phyloP scores from a whole-genome alignment of 768 basidiomycete genomes.

The Calvatia gigantea region DNA sequence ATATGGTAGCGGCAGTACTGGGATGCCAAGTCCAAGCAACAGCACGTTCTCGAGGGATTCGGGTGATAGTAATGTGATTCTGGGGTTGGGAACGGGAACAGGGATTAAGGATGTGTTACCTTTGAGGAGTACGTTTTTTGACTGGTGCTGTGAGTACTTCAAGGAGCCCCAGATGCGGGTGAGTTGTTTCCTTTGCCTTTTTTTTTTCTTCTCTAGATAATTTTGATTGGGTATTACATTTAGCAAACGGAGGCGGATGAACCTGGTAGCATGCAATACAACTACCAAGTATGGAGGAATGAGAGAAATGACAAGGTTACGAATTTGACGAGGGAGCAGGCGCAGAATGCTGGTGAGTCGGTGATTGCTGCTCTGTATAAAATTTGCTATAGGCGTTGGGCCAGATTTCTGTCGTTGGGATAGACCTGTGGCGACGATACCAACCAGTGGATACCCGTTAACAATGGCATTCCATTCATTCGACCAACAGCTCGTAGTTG shows the following conservation, averaged over 20 bases:
- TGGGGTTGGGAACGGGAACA: constrained; percentile 75
- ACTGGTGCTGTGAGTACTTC: constrained; percentile 97
- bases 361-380: not conserved
- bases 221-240: not conserved
- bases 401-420: constrained; percentile 71
- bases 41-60: constrained; percentile 81
- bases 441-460: constrained; percentile 56
- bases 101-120: constrained; percentile 86
- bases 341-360: constrained; percentile 67
- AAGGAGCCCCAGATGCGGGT: constrained; percentile 99
- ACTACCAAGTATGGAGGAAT: constrained; percentile 94
- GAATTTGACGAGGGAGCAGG: constrained; percentile 64
- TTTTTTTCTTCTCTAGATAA: not conserved
- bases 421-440: constrained; percentile 61
- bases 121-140: constrained; percentile 87
- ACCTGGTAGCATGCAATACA: constrained; percentile 90
- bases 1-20: constrained; percentile 21
- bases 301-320: constrained; percentile 83
- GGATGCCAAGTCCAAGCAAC: constrained; percentile 64
- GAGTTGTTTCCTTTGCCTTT: constrained; percentile 21
- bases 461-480: constrained; percentile 90
- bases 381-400: not conserved
- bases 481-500: constrained; percentile 82
- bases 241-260: constrained; percentile 95
- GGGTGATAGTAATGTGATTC: constrained; percentile 58